phyloP scores from a whole-genome alignment of 1,284 basidiomycete genomes.

The Cryptococcus sp. region DNA sequence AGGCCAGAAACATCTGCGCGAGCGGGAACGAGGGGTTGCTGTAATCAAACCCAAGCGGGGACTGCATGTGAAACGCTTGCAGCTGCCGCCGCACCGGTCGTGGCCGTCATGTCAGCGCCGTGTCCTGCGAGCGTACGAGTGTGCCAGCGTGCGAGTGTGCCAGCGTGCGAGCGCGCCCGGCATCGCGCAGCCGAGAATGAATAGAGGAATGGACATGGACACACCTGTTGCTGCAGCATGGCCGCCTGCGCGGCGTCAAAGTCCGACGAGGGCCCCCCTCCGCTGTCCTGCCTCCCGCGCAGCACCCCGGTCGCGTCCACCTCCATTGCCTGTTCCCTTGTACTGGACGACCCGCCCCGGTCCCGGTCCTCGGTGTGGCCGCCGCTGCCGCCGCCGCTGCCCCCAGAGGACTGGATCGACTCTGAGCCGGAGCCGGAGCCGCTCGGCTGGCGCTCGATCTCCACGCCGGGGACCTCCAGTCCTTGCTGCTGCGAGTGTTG shows the following conservation, averaged over 20 bases:
- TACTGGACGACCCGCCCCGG: not conserved
- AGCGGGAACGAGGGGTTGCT: conserved; percentile 36
- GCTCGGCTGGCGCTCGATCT: not conserved
- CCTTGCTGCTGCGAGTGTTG: not conserved
- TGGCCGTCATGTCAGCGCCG: not conserved
- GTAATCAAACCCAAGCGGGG: conserved; percentile 40
- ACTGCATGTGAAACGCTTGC: conserved; percentile 50
- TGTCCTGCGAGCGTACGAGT: not conserved
- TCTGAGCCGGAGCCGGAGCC: not conserved
- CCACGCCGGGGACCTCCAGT: not conserved
- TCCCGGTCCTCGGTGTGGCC: not conserved
- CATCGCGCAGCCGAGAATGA: too few relatives aligned
- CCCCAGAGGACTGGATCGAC: not conserved
- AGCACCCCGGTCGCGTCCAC: conserved; percentile 10
- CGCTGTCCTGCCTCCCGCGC: not conserved
- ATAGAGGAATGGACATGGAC: not conserved
- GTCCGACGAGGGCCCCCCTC: not conserved
- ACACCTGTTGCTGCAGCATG: conserved; percentile 20
- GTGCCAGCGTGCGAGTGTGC: not conserved
- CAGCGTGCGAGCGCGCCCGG: not conserved
- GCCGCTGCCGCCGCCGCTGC: not conserved
- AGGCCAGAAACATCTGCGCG: conserved; percentile 40
- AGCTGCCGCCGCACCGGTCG: conserved; percentile 26
- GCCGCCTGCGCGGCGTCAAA: conserved; percentile 16
- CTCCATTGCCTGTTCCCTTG: conserved; percentile 9